Base-by-base conservation (phyloP, 352 stramenopile species). In the Pythium phragmitis region DNA sequence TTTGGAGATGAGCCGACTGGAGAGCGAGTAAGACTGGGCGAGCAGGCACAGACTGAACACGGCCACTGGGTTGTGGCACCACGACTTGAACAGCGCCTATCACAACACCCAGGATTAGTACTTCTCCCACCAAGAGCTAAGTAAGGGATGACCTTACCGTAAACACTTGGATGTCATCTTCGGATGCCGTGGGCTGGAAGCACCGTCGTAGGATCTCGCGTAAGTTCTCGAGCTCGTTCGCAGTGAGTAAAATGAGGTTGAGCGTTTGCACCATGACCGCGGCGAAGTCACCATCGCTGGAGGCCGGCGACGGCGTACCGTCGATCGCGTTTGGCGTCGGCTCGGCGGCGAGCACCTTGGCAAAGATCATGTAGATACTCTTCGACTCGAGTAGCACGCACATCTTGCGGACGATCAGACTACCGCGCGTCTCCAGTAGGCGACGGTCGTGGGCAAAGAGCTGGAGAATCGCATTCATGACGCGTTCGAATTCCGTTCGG, bases 181-280 rank as follows among this genome's bases (percentile, higher is more conserved):
- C 69, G 0, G 80, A 87, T 8, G 85, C 85, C 33, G 75, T 72
- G 3, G 72, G 60, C 55, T 93, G 78, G 57, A 96, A 94, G 57
- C 87, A 92, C 21, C 83, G 82, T 7, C 87, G 83, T 47, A 96
- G 60, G 33, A 92, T 87, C 33, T 90, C 76, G 14, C 85, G 87
- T 13, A 96, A 65, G 30, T 93, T 86, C 52, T 94, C 82, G n/a
- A 99, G 79, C 75, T 99, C 98, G 21, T 94, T 96, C 1, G 98
- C 97, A 8, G 98, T 99, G 0, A 99, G 78, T 36, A 99, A 71
- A 64, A 99, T 99, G 8, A 99, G 73, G 67, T 99, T 99, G 9
- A 99, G 82, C 36, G 97, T 99, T 82, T 99, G 97, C 7, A 99
- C 96, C 96, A 99, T 99, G 17, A 99, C 96, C 0, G 92, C 92